Evolutionary conservation across 2,329 filamentous ascomycete species (phyloP).

Genomic region (Ascochyta viciae-villosae): DNA sequence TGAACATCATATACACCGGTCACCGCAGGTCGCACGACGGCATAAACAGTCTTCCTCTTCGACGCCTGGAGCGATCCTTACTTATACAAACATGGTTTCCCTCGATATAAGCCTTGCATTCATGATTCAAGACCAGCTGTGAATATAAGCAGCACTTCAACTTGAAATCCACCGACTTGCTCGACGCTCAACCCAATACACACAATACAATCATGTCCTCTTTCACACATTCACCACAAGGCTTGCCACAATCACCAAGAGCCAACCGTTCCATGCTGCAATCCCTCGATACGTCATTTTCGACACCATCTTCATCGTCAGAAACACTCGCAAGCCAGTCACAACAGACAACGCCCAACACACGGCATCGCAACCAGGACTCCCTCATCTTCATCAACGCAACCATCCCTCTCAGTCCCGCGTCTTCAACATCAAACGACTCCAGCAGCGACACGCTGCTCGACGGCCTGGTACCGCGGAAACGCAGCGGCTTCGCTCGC

Average conservation of each 20-base stretch:
- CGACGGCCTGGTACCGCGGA: conserved; percentile 37
- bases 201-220: background rate
- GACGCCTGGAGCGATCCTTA: conserved; percentile 24
- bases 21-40: conserved; percentile 27
- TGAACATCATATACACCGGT: conserved; percentile 31
- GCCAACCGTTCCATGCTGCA: conserved; percentile 28
- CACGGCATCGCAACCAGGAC: conserved; percentile 18
- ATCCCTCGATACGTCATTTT: conserved; percentile 33
- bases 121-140: background rate
- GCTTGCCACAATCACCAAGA: conserved; percentile 36
- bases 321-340: conserved; percentile 5
- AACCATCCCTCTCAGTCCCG: conserved; percentile 44
- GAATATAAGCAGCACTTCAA: background rate
- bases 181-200: background rate
- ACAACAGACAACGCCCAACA: background rate
- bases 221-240: conserved; percentile 26
- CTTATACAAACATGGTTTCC: conserved; percentile 29
- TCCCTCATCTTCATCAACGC: conserved; percentile 46
- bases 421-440: conserved; percentile 22
- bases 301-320: conserved; percentile 11
- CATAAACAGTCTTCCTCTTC: conserved; percentile 29
- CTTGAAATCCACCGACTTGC: background rate
- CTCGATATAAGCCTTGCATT: conserved; percentile 17
- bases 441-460: conserved; percentile 26
- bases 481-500: conserved; percentile 38